Conservation (phyloP, 108 stramenopile species). For the Skeletonema marinoi region DNA sequence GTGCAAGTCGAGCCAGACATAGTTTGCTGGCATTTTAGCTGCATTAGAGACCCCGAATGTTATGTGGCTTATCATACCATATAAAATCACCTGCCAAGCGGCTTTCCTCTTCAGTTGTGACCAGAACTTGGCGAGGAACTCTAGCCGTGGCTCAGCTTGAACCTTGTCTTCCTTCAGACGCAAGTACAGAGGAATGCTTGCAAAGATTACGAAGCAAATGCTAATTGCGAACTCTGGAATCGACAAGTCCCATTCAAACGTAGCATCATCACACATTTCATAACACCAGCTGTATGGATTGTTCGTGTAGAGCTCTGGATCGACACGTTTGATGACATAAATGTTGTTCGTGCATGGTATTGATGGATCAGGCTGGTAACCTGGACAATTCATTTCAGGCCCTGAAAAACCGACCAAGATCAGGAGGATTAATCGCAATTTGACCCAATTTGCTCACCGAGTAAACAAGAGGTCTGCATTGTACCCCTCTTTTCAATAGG, state of each 20-base stretch:
- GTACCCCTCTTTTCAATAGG: constrained; percentile 48
- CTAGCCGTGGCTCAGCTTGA: constrained; percentile 16
- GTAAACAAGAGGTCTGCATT: constrained; percentile 54
- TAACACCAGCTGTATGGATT: constrained; percentile 45
- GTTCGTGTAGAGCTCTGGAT: constrained; percentile 21
- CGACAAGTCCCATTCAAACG: constrained; percentile 42
- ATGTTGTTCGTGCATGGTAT: constrained; percentile 30
- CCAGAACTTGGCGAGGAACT: constrained; percentile 41
- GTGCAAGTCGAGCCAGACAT: constrained; percentile 48
- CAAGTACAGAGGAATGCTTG: constrained; percentile 40
- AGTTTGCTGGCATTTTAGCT: constrained; percentile 51
- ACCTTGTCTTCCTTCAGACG: constrained; percentile 48
- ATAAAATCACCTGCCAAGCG: constrained; percentile 47
- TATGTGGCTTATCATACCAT: constrained; percentile 53
- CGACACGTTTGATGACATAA: constrained; percentile 28
- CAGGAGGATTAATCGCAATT: constrained; percentile 45
- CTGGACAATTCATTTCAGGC: constrained; percentile 47
- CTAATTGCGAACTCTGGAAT: constrained; percentile 48
- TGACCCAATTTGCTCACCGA: constrained; percentile 46
- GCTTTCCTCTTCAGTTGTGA: constrained; percentile 38
- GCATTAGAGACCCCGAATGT: constrained; percentile 50
- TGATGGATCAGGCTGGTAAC: constrained; percentile 38
- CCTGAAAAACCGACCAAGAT: constrained; percentile 54
- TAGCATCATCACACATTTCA: constrained; percentile 31
- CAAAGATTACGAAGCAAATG: constrained; percentile 46